Percentiles rank a stretch among this genome's conserved stretches.
Conservation (phyloP, 495 filamentous ascomycete species). For the Aspergillus wentii region DNA sequence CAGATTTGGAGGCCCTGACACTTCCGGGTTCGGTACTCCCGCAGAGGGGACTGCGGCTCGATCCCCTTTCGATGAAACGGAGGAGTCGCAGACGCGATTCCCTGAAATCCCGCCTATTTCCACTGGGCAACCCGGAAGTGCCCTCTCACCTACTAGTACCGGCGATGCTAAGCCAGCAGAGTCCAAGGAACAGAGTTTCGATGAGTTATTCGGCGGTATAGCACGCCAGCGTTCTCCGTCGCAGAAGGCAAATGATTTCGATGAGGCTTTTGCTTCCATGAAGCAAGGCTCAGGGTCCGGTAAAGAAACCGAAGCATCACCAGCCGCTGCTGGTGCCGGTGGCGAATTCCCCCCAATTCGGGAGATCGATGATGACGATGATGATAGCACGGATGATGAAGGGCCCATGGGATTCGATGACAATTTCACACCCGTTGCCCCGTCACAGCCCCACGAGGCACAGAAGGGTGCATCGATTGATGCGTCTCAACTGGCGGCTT, state of each 20-base stretch:
- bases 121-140: conserved; percentile 9
- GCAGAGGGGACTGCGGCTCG: conserved; percentile 41
- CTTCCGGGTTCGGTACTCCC: conserved; percentile 53
- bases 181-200: conserved; percentile 36
- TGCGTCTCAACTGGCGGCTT: conserved; percentile 35
- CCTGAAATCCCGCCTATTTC: conserved; percentile 21
- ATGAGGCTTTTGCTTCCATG: conserved; percentile 44
- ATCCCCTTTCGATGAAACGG: conserved; percentile 33
- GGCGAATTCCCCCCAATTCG: conserved; percentile 92
- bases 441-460: conserved; percentile 32
- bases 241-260: conserved; percentile 52
- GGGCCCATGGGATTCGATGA: conserved; percentile 78
- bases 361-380: conserved; percentile 67
- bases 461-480: conserved; percentile 29
- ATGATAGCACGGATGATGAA: conserved; percentile 70
- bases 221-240: conserved; percentile 51
- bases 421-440: conserved; percentile 74
- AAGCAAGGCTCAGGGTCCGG: conserved; percentile 18
- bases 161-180: conserved; percentile 16
- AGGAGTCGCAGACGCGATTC: conserved; percentile 22
- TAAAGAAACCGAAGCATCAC: conserved; percentile 28
- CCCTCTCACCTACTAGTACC: conserved; percentile 15
- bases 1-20: conserved; percentile 53
- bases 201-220: conserved; percentile 51
- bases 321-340: conserved; percentile 23